Conservation (phyloP, 805 yeast species). For the Ogataea allantospora region DNA sequence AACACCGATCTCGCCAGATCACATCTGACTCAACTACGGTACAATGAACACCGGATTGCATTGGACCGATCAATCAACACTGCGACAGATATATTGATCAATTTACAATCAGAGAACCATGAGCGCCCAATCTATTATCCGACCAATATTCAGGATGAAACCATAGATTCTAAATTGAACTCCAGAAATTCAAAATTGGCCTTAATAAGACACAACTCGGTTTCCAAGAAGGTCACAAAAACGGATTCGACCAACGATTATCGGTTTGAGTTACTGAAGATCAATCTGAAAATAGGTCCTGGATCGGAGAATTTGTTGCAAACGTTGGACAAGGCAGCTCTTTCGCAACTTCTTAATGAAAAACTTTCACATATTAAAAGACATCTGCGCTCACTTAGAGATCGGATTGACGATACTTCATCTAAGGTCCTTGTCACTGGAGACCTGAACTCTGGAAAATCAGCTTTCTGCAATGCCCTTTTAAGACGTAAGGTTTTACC, state of each 20-base stretch:
- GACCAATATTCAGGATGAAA: slow-evolving; percentile 35
- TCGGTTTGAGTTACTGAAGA: slow-evolving; percentile 58
- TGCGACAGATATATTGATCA: slow-evolving; percentile 48
- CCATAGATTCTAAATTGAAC: slow-evolving; percentile 39
- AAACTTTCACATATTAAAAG: slow-evolving; percentile 62
- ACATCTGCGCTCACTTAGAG: slow-evolving; percentile 70
- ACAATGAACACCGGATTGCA: slow-evolving; percentile 67
- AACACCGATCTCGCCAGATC: slow-evolving; percentile 34
- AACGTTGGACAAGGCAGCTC: slow-evolving; percentile 62
- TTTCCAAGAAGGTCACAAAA: slow-evolving; percentile 17
- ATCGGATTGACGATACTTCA: slow-evolving; percentile 84
- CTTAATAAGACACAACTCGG: slow-evolving; percentile 43
- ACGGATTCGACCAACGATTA: slow-evolving; percentile 27
- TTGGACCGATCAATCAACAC: slow-evolving; percentile 60
- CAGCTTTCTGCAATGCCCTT: slow-evolving; percentile 91
- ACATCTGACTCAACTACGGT: slow-evolving; percentile 70
- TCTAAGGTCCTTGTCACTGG: slow-evolving; percentile 97
- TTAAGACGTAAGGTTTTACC: slow-evolving; percentile 77
- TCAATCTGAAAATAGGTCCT: slow-evolving; percentile 59
- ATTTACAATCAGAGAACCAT: slow-evolving; percentile 55
- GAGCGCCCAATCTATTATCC: slow-evolving; percentile 66
- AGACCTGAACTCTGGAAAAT: slow-evolving; percentile 94
- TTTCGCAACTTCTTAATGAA: slow-evolving; percentile 66
- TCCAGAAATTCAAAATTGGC: slow-evolving; percentile 54
- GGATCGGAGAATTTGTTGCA: slow-evolving; percentile 44